Conservation (phyloP, 148 eudicot species). For the Suaeda aralocaspica region DNA sequence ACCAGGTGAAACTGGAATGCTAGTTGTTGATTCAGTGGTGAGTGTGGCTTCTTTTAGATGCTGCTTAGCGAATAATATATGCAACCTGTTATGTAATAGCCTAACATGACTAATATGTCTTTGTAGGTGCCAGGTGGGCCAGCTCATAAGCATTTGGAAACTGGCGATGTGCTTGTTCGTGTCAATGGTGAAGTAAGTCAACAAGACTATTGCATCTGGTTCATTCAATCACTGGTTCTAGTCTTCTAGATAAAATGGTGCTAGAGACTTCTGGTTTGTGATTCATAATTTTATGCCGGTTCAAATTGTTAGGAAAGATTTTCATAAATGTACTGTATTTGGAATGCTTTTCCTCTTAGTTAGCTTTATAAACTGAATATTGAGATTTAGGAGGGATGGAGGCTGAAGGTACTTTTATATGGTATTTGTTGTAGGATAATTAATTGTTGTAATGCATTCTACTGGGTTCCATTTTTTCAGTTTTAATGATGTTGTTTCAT, state of each 20-base stretch:
- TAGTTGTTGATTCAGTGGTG: slow-evolving; percentile 94
- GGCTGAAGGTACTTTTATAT: neutral
- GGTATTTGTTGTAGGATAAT: neutral
- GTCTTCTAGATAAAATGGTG: neutral
- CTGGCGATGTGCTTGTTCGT: slow-evolving; percentile 93
- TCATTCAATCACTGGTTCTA: neutral
- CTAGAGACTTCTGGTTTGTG: neutral
- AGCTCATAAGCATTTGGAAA: slow-evolving; percentile 74
- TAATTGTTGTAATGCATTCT: slow-evolving; percentile 6
- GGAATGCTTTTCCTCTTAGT: neutral
- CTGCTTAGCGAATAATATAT: slow-evolving; percentile 4
- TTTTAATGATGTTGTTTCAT: neutral
- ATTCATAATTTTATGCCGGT: neutral
- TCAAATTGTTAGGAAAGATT: neutral
- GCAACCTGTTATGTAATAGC: neutral
- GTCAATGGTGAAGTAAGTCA: slow-evolving; percentile 73
- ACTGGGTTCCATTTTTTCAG: neutral
- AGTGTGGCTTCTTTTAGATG: slow-evolving; percentile 29
- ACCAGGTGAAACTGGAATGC: slow-evolving; percentile 93
- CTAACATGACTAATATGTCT: slow-evolving; percentile 7
- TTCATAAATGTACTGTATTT: neutral
- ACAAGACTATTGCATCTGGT: neutral
- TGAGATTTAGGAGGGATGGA: neutral
- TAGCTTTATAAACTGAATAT: neutral
- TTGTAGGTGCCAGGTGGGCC: slow-evolving; percentile 98